phyloP scores from a whole-genome alignment of 1,284 basidiomycete species.

The Golubevia sp. region DNA sequence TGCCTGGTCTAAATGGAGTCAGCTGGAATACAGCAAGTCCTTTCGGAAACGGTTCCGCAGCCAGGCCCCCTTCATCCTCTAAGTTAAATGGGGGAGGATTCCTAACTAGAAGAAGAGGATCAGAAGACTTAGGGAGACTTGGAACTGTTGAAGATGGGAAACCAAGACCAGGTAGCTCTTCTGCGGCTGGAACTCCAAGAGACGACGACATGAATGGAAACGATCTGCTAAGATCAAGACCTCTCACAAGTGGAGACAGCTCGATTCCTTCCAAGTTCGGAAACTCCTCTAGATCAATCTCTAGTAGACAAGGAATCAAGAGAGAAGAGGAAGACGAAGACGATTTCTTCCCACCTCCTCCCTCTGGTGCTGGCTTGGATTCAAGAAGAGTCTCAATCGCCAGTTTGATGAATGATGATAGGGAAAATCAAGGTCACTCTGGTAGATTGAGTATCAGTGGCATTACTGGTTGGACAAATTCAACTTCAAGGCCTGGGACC shows the following conservation, averaged over 20 bases:
- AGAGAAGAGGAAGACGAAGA: no score
- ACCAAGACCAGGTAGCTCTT: not conserved
- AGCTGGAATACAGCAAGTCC: not conserved
- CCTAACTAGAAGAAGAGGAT: not conserved
- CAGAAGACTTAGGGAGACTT: not conserved
- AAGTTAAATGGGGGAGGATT: not conserved
- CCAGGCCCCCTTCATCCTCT: not conserved
- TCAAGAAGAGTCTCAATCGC: not conserved
- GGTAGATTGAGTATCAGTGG: no score
- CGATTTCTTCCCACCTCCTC: not conserved
- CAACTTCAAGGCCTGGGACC: no score
- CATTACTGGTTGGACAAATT: no score
- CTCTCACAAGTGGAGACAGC: not conserved
- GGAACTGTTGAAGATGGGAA: not conserved
- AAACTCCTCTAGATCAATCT: no score
- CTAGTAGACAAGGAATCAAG: not conserved
- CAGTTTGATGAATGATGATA: not conserved
- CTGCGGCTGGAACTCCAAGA: not conserved
- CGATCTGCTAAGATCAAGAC: not conserved
- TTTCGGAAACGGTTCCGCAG: not conserved
- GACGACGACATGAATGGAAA: not conserved
- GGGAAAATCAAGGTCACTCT: not conserved
- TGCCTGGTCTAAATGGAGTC: conserved; percentile 2
- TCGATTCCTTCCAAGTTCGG: no score
- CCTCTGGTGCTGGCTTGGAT: not conserved